phyloP scores from a whole-genome alignment of 805 yeast species.

The Candida rishiriensis region DNA sequence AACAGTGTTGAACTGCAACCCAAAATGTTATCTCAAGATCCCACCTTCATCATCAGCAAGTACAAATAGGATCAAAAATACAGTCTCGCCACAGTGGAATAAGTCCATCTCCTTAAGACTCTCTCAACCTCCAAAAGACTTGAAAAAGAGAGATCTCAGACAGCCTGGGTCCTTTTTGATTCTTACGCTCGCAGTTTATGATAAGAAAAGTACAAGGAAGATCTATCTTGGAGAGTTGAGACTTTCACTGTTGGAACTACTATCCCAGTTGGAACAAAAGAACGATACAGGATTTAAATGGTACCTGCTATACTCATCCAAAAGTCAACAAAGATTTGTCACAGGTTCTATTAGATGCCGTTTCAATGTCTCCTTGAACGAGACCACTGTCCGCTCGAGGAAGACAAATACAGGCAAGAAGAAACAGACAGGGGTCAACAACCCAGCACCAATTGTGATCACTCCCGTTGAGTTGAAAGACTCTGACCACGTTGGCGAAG shows the following conservation, averaged over 20 bases:
- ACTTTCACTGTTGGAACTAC: constrained; percentile 19
- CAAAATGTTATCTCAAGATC: constrained; percentile 16
- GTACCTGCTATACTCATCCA: constrained; percentile 22
- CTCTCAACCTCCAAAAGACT: constrained; percentile 12
- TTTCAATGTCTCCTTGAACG: constrained; percentile 12
- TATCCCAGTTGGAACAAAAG: constrained; percentile 8
- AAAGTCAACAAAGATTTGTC: constrained; percentile 22
- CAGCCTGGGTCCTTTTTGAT: constrained; percentile 13
- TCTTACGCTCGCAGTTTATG: constrained; percentile 14
- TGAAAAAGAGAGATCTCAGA: constrained; percentile 2
- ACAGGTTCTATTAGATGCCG: constrained; percentile 23
- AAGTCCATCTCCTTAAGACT: constrained; percentile 11
- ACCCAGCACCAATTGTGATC: neutral
- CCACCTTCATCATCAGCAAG: constrained; percentile 12
- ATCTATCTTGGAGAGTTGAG: constrained; percentile 28
- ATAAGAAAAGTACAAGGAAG: constrained; percentile 17
- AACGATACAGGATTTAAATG: constrained; percentile 17
- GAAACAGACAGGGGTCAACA: too few species aligned
- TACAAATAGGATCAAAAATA: constrained; percentile 12
- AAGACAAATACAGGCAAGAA: too few species aligned
- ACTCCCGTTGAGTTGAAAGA: neutral
- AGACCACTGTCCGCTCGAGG: neutral
- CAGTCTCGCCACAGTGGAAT: constrained; percentile 18
- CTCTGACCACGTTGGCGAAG: constrained; percentile 2
- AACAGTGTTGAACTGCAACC: constrained; percentile 12